Evolutionary conservation across 306 rosid genomes (phyloP), one percentile per base, ranked within the genome.

Genomic region (Prunus mira): DNA sequence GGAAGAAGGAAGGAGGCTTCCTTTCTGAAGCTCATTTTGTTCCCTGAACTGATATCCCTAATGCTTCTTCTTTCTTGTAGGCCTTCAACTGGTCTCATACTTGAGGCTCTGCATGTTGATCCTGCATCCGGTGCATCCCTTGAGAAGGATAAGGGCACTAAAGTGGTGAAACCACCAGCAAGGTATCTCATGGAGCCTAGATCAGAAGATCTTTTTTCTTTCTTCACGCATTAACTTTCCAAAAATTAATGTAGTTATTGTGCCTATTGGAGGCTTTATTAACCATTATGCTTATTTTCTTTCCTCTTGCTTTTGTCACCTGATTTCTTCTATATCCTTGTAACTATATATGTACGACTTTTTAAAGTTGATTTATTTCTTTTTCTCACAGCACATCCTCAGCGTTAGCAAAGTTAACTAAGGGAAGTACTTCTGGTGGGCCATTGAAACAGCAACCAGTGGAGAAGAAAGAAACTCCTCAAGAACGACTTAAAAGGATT

Each of bases 381-480:
- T 72, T 79, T 73, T 74, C 14, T 46, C 15, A 14, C 92, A 96
- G 99, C 77, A 70, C 90, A n/a, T 84, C 99, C 60, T 90, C 93
- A 17, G 97, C 97, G 50, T 70, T 91, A 69, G 88, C 97, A 55
- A 92, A 96, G 86, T 79, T 95, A 65, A 85, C 83, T 9, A 89
- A 95, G 86, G 87, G 89, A 75, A 86, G 93, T 86, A 75, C 92
- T 71, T 92, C 97, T 79, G 91, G 88, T 58, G 96, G 91, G 27
- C 76, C 86, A 76, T 80, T 82, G 71, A 92, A 95, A 78, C 91
- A 79, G 84, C 97, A 72, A 81, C 91, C 73, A 34, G 96, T 83
- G 78, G 98, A 89, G 90, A 96, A 90, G 89, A 96, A 96, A 84
- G 98, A 96, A 89, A 96, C 99, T 69, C 99, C 99, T 75, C 99